These are phyloP conservation scores for Aspergillus ochraceus DNA, from an alignment of 2,329 filamentous ascomycete genomes.

Conservation along the genomic window DNA sequence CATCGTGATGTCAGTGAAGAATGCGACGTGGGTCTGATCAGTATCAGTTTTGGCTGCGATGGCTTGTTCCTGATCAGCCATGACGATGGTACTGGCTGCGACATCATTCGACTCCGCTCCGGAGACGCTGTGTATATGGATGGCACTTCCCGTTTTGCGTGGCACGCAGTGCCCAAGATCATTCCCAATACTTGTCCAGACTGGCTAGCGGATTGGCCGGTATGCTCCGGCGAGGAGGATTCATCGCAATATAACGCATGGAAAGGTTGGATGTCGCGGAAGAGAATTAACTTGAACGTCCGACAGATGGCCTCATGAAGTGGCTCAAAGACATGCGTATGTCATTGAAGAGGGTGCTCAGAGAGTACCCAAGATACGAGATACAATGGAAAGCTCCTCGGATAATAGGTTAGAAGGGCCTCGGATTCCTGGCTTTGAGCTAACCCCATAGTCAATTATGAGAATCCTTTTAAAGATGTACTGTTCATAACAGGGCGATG, in stretches of 20 bases:
- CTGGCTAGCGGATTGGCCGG: slow-evolving; percentile 74
- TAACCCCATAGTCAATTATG: not conserved
- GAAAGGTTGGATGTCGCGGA: slow-evolving; percentile 84
- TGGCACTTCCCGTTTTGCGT: slow-evolving; percentile 77
- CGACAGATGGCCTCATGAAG: slow-evolving; percentile 66
- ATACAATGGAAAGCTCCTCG: not conserved
- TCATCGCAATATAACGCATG: slow-evolving; percentile 61
- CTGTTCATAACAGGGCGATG: too few species aligned
- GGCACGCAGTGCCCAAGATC: slow-evolving; percentile 93
- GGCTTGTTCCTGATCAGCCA: slow-evolving; percentile 82
- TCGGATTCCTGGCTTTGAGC: not conserved
- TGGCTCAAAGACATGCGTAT: not conserved
- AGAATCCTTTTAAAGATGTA: too few species aligned
- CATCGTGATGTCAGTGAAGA: slow-evolving; percentile 93
- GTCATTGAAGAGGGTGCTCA: not conserved
- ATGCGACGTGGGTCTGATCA: slow-evolving; percentile 74
- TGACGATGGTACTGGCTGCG: slow-evolving; percentile 48
- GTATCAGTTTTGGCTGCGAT: slow-evolving; percentile 86
- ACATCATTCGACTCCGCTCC: slow-evolving; percentile 66
- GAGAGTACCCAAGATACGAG: too few species aligned
- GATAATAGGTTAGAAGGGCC: not conserved
- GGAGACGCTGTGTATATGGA: slow-evolving; percentile 93
- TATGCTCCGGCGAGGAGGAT: slow-evolving; percentile 37
- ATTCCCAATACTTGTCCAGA: slow-evolving; percentile 74
- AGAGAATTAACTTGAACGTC: slow-evolving; percentile 89